Percentiles rank a stretch among this genome's conserved stretches.
These are phyloP conservation scores for Daldinia childiae DNA, from an alignment of 495 filamentous ascomycete species.

Conservation along the genomic window DNA sequence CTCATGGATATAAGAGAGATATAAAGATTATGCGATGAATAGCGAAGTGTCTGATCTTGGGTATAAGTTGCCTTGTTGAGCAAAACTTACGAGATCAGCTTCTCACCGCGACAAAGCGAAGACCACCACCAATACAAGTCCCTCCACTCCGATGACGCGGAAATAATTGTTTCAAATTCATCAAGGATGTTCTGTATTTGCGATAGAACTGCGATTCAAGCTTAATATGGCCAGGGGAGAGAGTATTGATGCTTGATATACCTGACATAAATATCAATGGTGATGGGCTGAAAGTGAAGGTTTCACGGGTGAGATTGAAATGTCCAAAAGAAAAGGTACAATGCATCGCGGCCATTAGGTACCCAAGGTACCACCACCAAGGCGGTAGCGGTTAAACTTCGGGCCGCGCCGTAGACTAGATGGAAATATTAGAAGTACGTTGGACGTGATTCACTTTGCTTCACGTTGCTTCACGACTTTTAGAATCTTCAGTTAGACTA, in stretches of 20 bases:
- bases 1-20: slow-evolving; percentile 7
- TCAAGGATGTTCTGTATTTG: slow-evolving; percentile 23
- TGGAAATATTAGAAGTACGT: not conserved
- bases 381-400: slow-evolving; percentile 39
- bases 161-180: slow-evolving; percentile 33
- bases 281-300: slow-evolving; percentile 47
- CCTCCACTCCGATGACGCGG: slow-evolving; percentile 39
- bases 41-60: not conserved
- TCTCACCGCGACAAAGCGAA: slow-evolving; percentile 35
- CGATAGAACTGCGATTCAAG: slow-evolving; percentile 2
- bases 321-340: slow-evolving; percentile 34
- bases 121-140: slow-evolving; percentile 38
- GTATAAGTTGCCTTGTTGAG: slow-evolving; percentile 23
- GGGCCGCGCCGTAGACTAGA: slow-evolving; percentile 23
- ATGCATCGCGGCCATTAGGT: slow-evolving; percentile 12
- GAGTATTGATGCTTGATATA: slow-evolving; percentile 26
- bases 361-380: slow-evolving; percentile 6
- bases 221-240: not conserved
- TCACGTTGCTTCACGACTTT: not conserved
- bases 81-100: slow-evolving; percentile 34
- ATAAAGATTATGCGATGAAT: not conserved
- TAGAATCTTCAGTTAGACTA: not conserved
- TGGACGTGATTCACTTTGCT: not conserved
- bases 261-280: slow-evolving; percentile 24
- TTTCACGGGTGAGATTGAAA: slow-evolving; percentile 46